Base-by-base conservation (phyloP, 1,139 yeast species). In the Kodamaea arcana region DNA sequence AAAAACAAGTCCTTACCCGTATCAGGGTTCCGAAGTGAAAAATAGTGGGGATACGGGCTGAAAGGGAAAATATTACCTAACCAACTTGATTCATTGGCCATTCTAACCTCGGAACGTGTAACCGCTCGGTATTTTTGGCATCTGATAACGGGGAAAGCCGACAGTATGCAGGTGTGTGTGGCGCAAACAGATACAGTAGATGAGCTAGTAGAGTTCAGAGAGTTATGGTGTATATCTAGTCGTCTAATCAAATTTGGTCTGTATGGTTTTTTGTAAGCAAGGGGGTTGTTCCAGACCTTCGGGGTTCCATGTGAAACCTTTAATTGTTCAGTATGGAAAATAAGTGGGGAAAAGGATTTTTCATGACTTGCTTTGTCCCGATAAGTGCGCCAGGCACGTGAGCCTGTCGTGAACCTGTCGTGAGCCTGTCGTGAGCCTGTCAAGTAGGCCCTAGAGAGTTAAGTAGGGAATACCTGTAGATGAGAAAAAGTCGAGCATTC, bases 21-120 rank as follows among this genome's bases (percentile, higher is more conserved):
- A n/a, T n/a, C n/a, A n/a, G n/a, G n/a, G n/a, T 20, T 11, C 11
- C 8, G 23, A 20, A 8, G 11, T 20, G 23, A 20, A 24, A 24
- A 13, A 26, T 15, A 26, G 29, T 13, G 29, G 29, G 29, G 16
- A 14, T 26, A 26, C 7, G 9, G 29, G 29, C 29, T 26, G 16
- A 15, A 26, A 34, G 31, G 35, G 18, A 15, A 31, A 29, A 11
- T 21, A 35, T 36, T 36, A 36, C 39, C 30, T 32, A 36, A 31
- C 33, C 30, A 15, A 22, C 26, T 23, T 25, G 15, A 16, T 24
- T 32, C 30, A 36, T 36, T 36, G 39, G 39, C 36, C 30, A 27
- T 18, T 18, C 26, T 7, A 8, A 6, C 14, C 26, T 11, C 26
- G 14, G 26, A 24, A 12, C 26, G 8, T 24, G 14, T 11, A 7